These are phyloP conservation scores for Vanderwaltozyma tropicalis DNA, from an alignment of 805 yeast genomes.

Conservation along the genomic window DNA sequence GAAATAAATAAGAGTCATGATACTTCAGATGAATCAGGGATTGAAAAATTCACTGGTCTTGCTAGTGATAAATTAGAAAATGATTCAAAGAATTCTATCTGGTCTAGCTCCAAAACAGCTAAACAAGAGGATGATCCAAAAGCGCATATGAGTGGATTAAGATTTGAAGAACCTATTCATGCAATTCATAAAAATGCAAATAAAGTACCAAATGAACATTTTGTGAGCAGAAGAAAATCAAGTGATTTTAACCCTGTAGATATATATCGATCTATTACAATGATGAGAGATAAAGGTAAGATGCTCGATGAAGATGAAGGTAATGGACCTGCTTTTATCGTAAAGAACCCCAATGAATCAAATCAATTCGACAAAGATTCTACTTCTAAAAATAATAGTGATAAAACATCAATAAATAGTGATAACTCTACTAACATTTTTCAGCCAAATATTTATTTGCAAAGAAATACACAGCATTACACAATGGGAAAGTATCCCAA, in stretches of 20 bases:
- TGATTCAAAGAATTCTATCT: not conserved
- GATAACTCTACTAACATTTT: no score
- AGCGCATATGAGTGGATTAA: not conserved
- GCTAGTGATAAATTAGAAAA: slow-evolving; percentile 7
- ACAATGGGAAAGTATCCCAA: no score
- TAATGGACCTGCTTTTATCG: slow-evolving; percentile 66
- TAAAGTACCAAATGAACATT: slow-evolving; percentile 4
- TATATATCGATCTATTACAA: slow-evolving; percentile 68
- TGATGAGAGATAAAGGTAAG: slow-evolving; percentile 48
- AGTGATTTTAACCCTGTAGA: slow-evolving; percentile 61
- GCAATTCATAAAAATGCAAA: slow-evolving; percentile 11
- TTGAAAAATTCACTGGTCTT: slow-evolving; percentile 1
- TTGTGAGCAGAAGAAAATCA: slow-evolving; percentile 23
- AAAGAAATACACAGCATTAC: no score
- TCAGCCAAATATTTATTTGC: no score
- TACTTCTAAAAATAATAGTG: no score
- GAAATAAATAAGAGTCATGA: slow-evolving; percentile 5
- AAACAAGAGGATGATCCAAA: not conserved
- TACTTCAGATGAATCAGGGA: not conserved
- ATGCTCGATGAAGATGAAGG: slow-evolving; percentile 31
- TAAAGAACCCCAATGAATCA: slow-evolving; percentile 45
- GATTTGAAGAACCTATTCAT: not conserved
- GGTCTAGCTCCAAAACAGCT: not conserved
- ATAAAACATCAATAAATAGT: no score
- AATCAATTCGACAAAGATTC: no score